These are phyloP conservation scores for Populus pruinosa DNA, from an alignment of 345 rosid species.

Conservation along the genomic window DNA sequence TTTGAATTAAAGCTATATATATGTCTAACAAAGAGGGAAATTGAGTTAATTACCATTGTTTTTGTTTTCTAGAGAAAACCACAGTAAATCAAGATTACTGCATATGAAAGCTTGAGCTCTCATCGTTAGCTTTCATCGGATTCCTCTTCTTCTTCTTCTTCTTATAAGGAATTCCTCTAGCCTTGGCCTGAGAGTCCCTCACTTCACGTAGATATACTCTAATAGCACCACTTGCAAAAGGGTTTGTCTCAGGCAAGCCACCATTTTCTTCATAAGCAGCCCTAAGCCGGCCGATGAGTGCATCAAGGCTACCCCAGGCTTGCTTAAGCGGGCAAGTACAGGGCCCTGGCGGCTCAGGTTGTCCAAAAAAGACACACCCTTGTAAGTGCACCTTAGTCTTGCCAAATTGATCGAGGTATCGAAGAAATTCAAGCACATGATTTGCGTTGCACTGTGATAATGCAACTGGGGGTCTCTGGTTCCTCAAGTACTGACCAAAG, in stretches of 20 bases:
- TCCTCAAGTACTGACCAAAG: slow-evolving; percentile 78
- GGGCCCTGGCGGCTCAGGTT: slow-evolving; percentile 74
- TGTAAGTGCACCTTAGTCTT: slow-evolving; percentile 82
- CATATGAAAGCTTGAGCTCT: slow-evolving; percentile 37
- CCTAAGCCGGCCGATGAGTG: slow-evolving; percentile 81
- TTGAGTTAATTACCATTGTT: slow-evolving; percentile 26
- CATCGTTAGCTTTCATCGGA: slow-evolving; percentile 29
- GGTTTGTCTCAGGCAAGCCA: slow-evolving; percentile 74
- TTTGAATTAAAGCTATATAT: not conserved
- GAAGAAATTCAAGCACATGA: slow-evolving; percentile 77
- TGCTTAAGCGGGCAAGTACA: slow-evolving; percentile 80
- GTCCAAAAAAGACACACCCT: slow-evolving; percentile 78
- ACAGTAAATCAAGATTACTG: slow-evolving; percentile 31
- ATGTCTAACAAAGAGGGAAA: not conserved
- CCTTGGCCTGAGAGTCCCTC: slow-evolving; percentile 80
- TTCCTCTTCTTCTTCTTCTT: slow-evolving; percentile 78
- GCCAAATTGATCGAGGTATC: slow-evolving; percentile 80
- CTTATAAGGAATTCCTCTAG: slow-evolving; percentile 85
- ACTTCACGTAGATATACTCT: slow-evolving; percentile 71
- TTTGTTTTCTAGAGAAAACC: slow-evolving; percentile 11
- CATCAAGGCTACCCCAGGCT: slow-evolving; percentile 95
- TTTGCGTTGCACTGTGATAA: slow-evolving; percentile 58
- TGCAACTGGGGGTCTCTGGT: slow-evolving; percentile 77
- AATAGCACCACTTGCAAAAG: slow-evolving; percentile 70
- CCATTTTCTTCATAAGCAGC: slow-evolving; percentile 90